A percentile compares a stretch with the other conserved stretches of the same genome.
These are phyloP conservation scores for Yamadazyma songkhlaensis DNA, from an alignment of 1,139 yeast species.

Conservation along the genomic window DNA sequence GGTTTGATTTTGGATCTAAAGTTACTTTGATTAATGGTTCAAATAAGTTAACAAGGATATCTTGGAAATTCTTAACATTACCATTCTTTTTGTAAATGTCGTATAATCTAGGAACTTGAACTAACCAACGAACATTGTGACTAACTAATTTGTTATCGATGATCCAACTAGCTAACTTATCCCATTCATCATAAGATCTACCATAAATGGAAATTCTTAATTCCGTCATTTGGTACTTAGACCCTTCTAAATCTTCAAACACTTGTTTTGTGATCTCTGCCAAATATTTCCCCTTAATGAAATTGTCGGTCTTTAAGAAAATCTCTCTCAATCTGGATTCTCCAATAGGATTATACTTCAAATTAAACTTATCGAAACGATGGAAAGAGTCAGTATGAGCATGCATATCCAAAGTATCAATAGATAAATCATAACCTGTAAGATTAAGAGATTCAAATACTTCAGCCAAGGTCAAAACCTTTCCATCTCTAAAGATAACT, in stretches of 20 bases:
- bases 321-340: constrained; percentile 96
- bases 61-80: constrained; percentile 68
- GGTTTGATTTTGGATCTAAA: constrained; percentile 77
- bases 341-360: constrained; percentile 97
- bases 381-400: constrained; percentile 98
- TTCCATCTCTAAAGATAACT: constrained; percentile 91
- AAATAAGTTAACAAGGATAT: constrained; percentile 74
- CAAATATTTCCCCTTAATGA: constrained; percentile 79
- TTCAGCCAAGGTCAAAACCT: constrained; percentile 77
- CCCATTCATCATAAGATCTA: constrained; percentile 89
- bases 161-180: constrained; percentile 91
- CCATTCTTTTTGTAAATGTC: constrained; percentile 82
- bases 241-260: constrained; percentile 85
- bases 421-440: constrained; percentile 91
- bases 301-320: constrained; percentile 92
- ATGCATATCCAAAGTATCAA: constrained; percentile 98
- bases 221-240: constrained; percentile 96
- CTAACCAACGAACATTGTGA: constrained; percentile 94
- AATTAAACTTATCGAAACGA: constrained; percentile 93
- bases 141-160: constrained; percentile 88
- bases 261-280: constrained; percentile 95
- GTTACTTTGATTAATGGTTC: constrained; percentile 93
- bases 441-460: constrained; percentile 88
- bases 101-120: constrained; percentile 92
- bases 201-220: constrained; percentile 95